Evolutionary conservation across 225 moss, liverwort and hornwort species (phyloP).

Genomic region (Ulota crispa): DNA sequence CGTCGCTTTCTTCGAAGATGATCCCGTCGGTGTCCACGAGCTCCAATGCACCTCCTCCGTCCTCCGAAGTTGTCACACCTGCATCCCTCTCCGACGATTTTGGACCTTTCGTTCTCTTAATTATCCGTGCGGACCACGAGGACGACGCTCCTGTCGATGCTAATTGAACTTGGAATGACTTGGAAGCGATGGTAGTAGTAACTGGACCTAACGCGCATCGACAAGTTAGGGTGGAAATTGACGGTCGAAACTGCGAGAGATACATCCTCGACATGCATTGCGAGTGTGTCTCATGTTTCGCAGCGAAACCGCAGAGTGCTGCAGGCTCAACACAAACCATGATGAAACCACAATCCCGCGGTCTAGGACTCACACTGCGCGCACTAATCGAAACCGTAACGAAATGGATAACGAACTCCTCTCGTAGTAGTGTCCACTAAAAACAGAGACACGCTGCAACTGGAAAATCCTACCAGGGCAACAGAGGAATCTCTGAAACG

Average conservation of each 20-base stretch:
- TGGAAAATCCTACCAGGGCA: neutral
- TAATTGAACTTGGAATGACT: slow-evolving; percentile 18
- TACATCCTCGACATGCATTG: slow-evolving; percentile 24
- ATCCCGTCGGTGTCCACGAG: slow-evolving; percentile 36
- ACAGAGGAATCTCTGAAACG: neutral
- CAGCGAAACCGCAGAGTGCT: slow-evolving; percentile 25
- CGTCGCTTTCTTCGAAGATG: slow-evolving; percentile 17
- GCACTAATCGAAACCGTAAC: no score
- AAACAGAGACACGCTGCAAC: neutral
- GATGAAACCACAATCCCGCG: neutral
- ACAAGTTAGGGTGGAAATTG: neutral
- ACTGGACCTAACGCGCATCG: neutral
- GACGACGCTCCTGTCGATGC: slow-evolving; percentile 2
- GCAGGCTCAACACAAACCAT: slow-evolving; percentile 35
- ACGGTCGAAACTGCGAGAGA: slow-evolving; percentile 14
- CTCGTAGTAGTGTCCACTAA: neutral
- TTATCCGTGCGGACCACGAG: slow-evolving; percentile 19
- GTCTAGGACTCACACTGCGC: neutral
- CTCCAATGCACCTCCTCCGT: slow-evolving; percentile 19
- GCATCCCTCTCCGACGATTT: no score
- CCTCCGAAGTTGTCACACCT: slow-evolving; percentile 14
- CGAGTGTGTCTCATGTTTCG: slow-evolving; percentile 18
- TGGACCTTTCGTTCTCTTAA: slow-evolving; percentile 8
- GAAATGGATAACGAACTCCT: neutral
- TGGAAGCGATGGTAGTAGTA: neutral